Conservation (phyloP, 805 yeast genomes). For the Ogataea trehalophila region DNA sequence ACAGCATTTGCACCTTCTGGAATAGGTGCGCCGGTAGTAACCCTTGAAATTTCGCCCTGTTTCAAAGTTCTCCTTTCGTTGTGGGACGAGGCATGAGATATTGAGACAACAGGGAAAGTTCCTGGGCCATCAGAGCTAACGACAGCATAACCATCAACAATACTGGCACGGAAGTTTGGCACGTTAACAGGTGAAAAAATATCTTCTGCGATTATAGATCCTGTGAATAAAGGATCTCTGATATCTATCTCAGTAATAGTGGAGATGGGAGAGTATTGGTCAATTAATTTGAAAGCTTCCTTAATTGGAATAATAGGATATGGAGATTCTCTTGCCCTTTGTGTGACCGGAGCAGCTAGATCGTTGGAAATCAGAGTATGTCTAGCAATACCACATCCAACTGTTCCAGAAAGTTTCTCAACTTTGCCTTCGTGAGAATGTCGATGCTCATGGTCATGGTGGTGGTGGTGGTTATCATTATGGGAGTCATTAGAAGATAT, state of each 20-base stretch:
- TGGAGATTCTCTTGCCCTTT: constrained; percentile 43
- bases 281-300: constrained; percentile 35
- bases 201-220: constrained; percentile 40
- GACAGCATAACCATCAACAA: constrained; percentile 55
- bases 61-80: constrained; percentile 11
- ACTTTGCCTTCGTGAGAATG: constrained; percentile 14
- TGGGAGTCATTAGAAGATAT: not conserved
- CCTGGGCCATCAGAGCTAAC: constrained; percentile 42
- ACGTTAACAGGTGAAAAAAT: constrained; percentile 35
- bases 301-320: constrained; percentile 41
- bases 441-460: constrained; percentile 12
- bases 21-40: constrained; percentile 55
- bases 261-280: constrained; percentile 30
- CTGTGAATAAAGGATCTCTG: constrained; percentile 26
- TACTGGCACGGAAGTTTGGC: constrained; percentile 49
- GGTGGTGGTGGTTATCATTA: constrained; percentile 10
- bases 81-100: constrained; percentile 39
- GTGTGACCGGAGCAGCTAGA: constrained; percentile 33
- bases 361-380: constrained; percentile 35
- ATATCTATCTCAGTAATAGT: constrained; percentile 21
- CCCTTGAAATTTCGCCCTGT: constrained; percentile 37
- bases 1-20: constrained; percentile 52
- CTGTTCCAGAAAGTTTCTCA: constrained; percentile 8
- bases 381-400: constrained; percentile 30
- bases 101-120: constrained; percentile 33